Evolutionary conservation across 225 moss, liverwort and hornwort genomes (phyloP), one percentile per base, ranked within the genome.

Genomic region (Marchantia polymorpha): DNA sequence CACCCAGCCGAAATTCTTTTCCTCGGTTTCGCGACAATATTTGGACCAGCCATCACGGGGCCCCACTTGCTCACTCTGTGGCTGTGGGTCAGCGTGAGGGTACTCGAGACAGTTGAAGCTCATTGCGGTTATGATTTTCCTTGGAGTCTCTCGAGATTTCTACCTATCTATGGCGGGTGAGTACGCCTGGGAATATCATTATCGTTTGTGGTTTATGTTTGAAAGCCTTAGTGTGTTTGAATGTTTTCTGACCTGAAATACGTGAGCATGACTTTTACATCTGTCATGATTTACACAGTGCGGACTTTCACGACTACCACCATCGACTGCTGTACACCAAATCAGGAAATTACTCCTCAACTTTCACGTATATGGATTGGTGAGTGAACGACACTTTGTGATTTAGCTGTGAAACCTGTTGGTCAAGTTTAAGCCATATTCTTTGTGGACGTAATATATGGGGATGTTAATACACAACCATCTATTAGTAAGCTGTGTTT

Each of bases 321-420:
- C 97, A 97, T 85, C 93, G 97, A 16, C 91, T 97, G 55, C 71
- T 97, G 79, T 97, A 91, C 80, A 97, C 97, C 31, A 97, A 97
- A 75, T 97, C 97, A n/a, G 97, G 97, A 82, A 97, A 97, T 56
- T 97, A 97, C 85, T 92, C 97, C 26, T 97, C 97, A 73, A 97
- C 97, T 7, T 97, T 97, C 79, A 97, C 97, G 10, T 97, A 97
- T 71, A 97, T 97, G 97, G 97, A 97, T 85, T 91, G 97, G 97
- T 97, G 56, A 83, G 85, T 70, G 49, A 16, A 49, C n/a, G n/a
- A n/a, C n/a, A n/a, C n/a, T n/a, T n/a, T n/a, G n/a, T n/a, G n/a
- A n/a, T n/a, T n/a, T n/a, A n/a, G n/a, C n/a, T n/a, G n/a, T n/a
- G n/a, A n/a, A n/a, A n/a, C n/a, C n/a, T n/a, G n/a, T n/a, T n/a